These are phyloP conservation scores for Thozetella sp. DNA, from an alignment of 495 filamentous ascomycete genomes.

Conservation along the genomic window DNA sequence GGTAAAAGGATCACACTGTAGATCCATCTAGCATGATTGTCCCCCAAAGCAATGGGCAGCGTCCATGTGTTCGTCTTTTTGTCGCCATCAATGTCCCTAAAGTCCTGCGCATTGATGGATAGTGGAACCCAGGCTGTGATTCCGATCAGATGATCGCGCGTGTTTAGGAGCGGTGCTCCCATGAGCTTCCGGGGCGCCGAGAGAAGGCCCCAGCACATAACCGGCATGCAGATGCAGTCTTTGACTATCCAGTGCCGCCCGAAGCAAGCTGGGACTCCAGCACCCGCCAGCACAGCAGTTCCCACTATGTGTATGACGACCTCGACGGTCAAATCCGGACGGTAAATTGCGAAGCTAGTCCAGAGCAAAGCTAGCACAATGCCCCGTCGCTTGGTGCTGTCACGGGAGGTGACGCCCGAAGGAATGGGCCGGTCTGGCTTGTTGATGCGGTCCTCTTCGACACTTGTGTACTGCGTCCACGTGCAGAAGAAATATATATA, in stretches of 20 bases:
- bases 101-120: background rate
- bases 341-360: background rate
- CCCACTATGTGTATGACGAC: background rate
- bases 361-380: background rate
- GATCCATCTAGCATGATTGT: background rate
- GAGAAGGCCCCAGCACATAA: background rate
- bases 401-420: background rate
- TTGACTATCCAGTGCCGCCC: background rate
- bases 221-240: background rate
- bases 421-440: background rate
- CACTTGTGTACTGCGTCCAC: background rate
- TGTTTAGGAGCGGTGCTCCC: background rate
- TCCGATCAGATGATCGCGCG: background rate
- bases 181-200: background rate
- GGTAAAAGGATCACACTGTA: background rate
- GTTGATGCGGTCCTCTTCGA: background rate
- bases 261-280: background rate
- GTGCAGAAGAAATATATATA: background rate
- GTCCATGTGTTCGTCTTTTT: background rate
- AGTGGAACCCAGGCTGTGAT: background rate
- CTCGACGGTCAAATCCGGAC: background rate
- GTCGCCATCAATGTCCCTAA: background rate
- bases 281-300: background rate
- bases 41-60: background rate
- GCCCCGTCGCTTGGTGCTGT: background rate